Base-by-base conservation (phyloP, 1,284 basidiomycete genomes). In the Crepidotus sp. region DNA sequence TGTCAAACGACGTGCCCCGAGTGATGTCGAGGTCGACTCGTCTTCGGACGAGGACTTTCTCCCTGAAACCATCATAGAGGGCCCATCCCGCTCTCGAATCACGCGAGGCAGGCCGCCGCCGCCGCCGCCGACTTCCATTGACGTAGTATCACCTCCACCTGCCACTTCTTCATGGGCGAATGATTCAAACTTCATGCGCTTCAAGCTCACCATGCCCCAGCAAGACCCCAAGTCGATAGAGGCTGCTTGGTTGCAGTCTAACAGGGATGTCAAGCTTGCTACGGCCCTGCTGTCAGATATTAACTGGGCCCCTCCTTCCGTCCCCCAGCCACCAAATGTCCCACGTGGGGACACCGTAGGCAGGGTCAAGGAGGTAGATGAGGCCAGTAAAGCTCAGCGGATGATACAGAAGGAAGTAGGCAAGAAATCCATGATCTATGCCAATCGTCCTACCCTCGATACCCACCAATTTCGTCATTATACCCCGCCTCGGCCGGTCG, bases 381-480 rank as follows among this genome's bases (percentile, higher is more conserved):
- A 85, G 51, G 79, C 77, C 10, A 71, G 66, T 19, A 78, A 76
- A 54, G 80, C 79, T 2, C 73, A 71, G 51, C 70, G 78, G 46
- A 72, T 70, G 15, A 76, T 77, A 26, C 69, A 69, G 45, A 78
- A 70, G 57, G 80, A 84, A 61, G 79, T 81, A 60, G 83, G 78
- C 9, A 83, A 82, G 59, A 80, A 76, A 57, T 87, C 83, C 9
- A 69, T 77, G 58, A 87, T 87, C 44, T 87, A 87, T 53, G 78
- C 78, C 39, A 81, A 79, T 51, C 74, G 80, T 46, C 59, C 67
- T 27, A 62, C 64, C 37, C 60, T 77, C 29, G 73, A 77, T 42
- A 61, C 59, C 40, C 67, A 9, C 71, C 76, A 22, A 60, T 62
- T 10, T 59, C 67, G 8, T 61, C 68, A 19, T 57, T 60, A 32